Evolutionary conservation across 306 rosid species (phyloP), one percentile per base, ranked within the genome.

Genomic region (Chamaecrista fasciculata): DNA sequence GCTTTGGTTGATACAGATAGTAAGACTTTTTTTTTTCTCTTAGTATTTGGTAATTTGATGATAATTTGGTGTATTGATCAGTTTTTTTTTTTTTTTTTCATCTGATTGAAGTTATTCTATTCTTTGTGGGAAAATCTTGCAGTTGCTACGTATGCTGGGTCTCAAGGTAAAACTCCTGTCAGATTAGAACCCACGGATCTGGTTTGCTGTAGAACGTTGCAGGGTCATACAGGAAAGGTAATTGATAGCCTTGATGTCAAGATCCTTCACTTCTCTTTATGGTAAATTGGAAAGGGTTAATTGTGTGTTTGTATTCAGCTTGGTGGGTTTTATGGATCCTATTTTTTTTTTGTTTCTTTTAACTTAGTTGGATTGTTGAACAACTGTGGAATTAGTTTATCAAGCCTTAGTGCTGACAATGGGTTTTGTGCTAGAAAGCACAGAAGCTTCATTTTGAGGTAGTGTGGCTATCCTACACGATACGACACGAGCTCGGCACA

Each of bases 211-310:
- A 81, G 96, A 79, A 91, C 96, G 3, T 74, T 91, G 79, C 96
- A 84, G 77, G 97, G 97, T 23, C 97, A 88, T 66, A 76, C 96
- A 0, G 89, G 93, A 68, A 91, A 85, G 96, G 97, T 91, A 70
- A 2, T 43, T 36, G 9, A 23, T 31, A 26, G n/a, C 15, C 51
- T 14, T 61, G 14, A 2, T 50, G 18, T 2, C 5, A 6, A 26
- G 16, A 46, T 44, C 20, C 16, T 44, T 44, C 50, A 14, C n/a
- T 3, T 44, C 20, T 44, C 8, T 44, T 3, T n/a, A 8, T 44
- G n/a, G 6, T 44, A n/a, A 18, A 47, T 24, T 6, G 6, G 52
- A 4, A 47, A 47, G 16, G 11, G 8, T 21, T 16, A n/a, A 47
- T 47, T 47, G 7, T 47, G 52, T 47, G 11, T 18, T 16, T 47